Conservation (phyloP, 805 yeast genomes). For the Zygosaccharomyces siamensis region DNA sequence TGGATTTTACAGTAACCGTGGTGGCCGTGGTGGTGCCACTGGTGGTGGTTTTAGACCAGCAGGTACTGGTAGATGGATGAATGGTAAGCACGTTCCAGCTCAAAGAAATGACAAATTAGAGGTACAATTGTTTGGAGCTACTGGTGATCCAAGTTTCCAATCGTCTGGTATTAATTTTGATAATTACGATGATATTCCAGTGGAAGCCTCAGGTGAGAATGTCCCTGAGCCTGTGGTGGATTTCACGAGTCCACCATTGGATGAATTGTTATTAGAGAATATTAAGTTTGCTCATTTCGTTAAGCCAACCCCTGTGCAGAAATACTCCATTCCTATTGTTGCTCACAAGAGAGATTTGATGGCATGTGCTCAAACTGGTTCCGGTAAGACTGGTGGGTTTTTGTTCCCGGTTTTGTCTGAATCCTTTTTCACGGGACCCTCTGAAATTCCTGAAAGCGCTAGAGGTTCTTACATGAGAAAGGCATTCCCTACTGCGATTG, state of each 20-base stretch:
- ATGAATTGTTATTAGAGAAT: constrained; percentile 77
- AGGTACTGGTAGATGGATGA: constrained; percentile 76
- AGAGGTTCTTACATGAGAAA: constrained; percentile 52
- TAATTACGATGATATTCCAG: constrained; percentile 97
- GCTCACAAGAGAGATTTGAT: constrained; percentile 85
- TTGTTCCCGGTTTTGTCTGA: constrained; percentile 94
- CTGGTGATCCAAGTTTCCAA: constrained; percentile 59
- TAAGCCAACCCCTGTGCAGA: constrained; percentile 95
- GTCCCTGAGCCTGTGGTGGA: constrained; percentile 90
- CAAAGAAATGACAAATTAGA: constrained; percentile 65
- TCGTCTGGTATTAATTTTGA: constrained; percentile 98
- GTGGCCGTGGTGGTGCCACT: constrained; percentile 34
- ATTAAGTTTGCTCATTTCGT: constrained; percentile 84
- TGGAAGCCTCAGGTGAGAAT: constrained; percentile 91
- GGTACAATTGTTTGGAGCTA: constrained; percentile 79
- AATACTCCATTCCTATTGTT: constrained; percentile 88
- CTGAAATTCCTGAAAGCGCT: constrained; percentile 43
- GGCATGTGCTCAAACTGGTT: constrained; percentile 99
- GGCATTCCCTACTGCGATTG: constrained; percentile 90
- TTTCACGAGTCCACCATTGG: constrained; percentile 91
- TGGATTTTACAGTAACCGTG: constrained; percentile 34
- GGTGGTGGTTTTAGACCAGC: constrained; percentile 26
- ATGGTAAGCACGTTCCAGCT: constrained; percentile 86
- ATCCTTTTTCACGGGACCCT: constrained; percentile 85
- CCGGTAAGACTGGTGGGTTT: constrained; percentile 99